Base-by-base conservation (phyloP, 2,329 filamentous ascomycete species). In the Raffaelea albimanens region DNA sequence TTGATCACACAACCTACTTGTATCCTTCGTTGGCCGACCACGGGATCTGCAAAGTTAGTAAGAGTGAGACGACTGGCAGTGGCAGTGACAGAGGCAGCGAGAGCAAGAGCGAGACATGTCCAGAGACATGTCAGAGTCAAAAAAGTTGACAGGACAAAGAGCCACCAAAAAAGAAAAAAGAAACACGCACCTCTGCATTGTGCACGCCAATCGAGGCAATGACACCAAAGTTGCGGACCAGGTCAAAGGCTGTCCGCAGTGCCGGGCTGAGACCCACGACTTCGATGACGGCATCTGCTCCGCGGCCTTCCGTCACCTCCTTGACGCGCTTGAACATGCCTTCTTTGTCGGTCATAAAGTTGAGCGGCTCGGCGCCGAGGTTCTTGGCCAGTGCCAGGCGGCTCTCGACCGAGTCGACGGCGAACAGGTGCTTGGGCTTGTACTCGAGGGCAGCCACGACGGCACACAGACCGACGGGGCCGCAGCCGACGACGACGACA, bases 201-300 rank as follows among this genome's bases (percentile, higher is more conserved):
- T 88, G 84, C 29, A 88, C 84, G 4, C 85, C 84, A 50, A 88
- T 85, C 58, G 82, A 87, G 56, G 80, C 83, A 54, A 89, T 85
- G 38, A 75, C 76, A 5, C 85, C 85, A 68, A 81, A 89, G 1
- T 84, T 83, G 46, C 85, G 73, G 48, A 89, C 62, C 18, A 88
- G 62, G 29, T 88, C 83, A 62, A 82, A 88, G 0, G 78, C 84
- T 33, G 81, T 85, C 57, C 73, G 76, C 59, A 89, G 63, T 2
- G 85, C 85, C 34, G 80, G 75, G 46, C 78, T 81, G 51, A 83
- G 66, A 0, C 85, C 85, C 22, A 89, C 85, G 7, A 87, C 83
- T 63, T 90, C 85, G 55, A 95, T 81, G 2, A 93, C 81, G 18
- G 87, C 80, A 65, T 96, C 90, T 14, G 89, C 89, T 7, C 90